These are phyloP conservation scores for Helminthosporium solani DNA, from an alignment of 2,329 filamentous ascomycete species.

Conservation along the genomic window DNA sequence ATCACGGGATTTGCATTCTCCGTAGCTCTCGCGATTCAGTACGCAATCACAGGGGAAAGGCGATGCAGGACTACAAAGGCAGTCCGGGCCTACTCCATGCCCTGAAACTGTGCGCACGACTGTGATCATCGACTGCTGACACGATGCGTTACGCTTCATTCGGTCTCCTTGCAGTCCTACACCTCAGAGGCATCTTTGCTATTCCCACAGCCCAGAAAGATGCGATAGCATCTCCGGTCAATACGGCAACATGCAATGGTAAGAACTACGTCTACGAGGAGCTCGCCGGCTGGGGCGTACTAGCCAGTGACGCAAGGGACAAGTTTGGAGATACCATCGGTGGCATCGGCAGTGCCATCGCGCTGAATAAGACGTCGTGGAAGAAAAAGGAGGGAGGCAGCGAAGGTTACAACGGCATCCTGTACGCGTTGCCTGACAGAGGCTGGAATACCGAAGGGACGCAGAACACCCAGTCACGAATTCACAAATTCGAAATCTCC, in stretches of 20 bases:
- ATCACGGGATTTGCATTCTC: not conserved
- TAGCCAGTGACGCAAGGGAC: constrained; percentile 60
- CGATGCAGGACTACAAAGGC: constrained; percentile 10
- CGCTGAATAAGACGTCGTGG: constrained; percentile 63
- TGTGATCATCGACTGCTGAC: constrained; percentile 6
- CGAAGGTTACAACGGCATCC: constrained; percentile 58
- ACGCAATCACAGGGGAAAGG: not conserved
- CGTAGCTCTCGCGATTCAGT: not conserved
- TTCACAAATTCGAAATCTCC: constrained; percentile 66
- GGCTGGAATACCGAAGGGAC: constrained; percentile 74
- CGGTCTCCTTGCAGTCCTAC: constrained; percentile 20
- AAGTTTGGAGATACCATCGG: constrained; percentile 70
- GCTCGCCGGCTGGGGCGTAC: constrained; percentile 66
- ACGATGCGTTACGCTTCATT: constrained; percentile 23
- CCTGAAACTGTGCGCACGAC: constrained; percentile 15
- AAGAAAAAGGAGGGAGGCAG: constrained; percentile 49
- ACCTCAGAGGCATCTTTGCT: constrained; percentile 16
- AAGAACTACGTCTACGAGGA: constrained; percentile 65
- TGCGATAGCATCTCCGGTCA: constrained; percentile 15
- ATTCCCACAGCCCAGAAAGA: constrained; percentile 12
- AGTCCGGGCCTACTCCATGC: constrained; percentile 3
- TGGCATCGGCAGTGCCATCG: constrained; percentile 65
- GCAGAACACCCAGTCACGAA: constrained; percentile 64
- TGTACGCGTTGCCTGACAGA: constrained; percentile 66
- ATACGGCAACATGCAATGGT: constrained; percentile 57